Conservation (phyloP, 2,329 filamentous ascomycete genomes). For the Exophiala mesophila region DNA sequence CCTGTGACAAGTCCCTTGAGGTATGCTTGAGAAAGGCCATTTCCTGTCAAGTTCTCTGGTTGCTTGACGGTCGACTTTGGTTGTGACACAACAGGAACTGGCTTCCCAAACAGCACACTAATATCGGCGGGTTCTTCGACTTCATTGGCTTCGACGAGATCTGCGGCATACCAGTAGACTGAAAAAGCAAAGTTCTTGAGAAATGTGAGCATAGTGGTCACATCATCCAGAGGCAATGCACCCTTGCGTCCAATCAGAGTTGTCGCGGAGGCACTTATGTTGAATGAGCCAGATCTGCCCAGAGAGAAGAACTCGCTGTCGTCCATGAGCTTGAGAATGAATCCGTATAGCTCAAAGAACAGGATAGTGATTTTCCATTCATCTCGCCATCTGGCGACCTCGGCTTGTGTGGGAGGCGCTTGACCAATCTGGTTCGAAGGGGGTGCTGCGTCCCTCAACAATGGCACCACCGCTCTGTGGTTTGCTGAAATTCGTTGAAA, state of each 20-base stretch:
- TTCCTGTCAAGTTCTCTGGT: slow-evolving; percentile 51
- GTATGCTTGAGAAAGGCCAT: slow-evolving; percentile 70
- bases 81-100: slow-evolving; percentile 6
- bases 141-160: slow-evolving; percentile 48
- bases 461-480: slow-evolving; percentile 52
- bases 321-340: slow-evolving; percentile 86
- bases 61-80: slow-evolving; percentile 28
- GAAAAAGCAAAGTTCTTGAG: slow-evolving; percentile 88
- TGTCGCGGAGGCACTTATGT: slow-evolving; percentile 41
- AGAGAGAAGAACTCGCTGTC: slow-evolving; percentile 83
- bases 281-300: slow-evolving; percentile 13
- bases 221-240: slow-evolving; percentile 64
- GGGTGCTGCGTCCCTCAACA: slow-evolving; percentile 44
- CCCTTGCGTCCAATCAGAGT: slow-evolving; percentile 55
- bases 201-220: slow-evolving; percentile 72
- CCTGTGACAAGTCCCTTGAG: slow-evolving; percentile 75
- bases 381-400: slow-evolving; percentile 45
- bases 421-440: slow-evolving; percentile 38
- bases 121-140: slow-evolving; percentile 28
- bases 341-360: slow-evolving; percentile 91
- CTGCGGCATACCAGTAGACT: slow-evolving; percentile 75
- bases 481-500: slow-evolving; percentile 55
- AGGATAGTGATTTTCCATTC: slow-evolving; percentile 88
- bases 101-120: slow-evolving; percentile 21
- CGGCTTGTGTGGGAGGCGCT: slow-evolving; percentile 26